Evolutionary conservation across 495 filamentous ascomycete genomes (phyloP).

Genomic region (Sordaria brevicollis): DNA sequence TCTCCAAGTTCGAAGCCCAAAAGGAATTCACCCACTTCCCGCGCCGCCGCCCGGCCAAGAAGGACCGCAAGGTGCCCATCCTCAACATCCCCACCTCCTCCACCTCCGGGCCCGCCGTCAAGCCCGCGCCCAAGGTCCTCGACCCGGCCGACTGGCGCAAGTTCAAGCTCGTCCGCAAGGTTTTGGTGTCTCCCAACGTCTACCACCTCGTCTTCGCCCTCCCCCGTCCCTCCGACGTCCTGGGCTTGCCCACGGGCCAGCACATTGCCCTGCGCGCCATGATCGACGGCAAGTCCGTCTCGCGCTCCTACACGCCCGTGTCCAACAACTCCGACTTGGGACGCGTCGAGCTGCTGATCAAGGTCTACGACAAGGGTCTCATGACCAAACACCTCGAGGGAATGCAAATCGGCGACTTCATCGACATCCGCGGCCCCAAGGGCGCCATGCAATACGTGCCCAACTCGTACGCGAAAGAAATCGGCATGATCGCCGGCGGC

Average conservation of each 20-base stretch:
- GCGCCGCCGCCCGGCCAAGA: background rate
- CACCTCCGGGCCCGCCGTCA: constrained; percentile 18
- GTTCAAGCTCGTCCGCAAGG: constrained; percentile 36
- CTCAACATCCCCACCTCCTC: constrained; percentile 14
- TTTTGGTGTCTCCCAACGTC: constrained; percentile 33
- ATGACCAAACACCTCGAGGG: constrained; percentile 37
- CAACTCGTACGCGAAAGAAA: constrained; percentile 9
- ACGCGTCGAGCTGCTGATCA: constrained; percentile 36
- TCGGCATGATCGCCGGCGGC: constrained; percentile 44
- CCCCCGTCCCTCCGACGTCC: constrained; percentile 25
- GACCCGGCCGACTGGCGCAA: constrained; percentile 34
- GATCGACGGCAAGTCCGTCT: constrained; percentile 32
- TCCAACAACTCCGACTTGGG: constrained; percentile 43
- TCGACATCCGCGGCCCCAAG: constrained; percentile 40
- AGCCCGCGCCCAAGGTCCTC: constrained; percentile 20
- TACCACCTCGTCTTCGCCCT: constrained; percentile 40
- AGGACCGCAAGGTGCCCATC: background rate
- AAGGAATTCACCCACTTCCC: constrained; percentile 10
- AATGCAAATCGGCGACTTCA: constrained; percentile 31
- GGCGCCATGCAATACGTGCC: constrained; percentile 33
- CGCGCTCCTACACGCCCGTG: constrained; percentile 41
- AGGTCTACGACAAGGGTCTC: constrained; percentile 38
- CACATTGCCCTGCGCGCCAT: constrained; percentile 40
- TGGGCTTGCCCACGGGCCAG: constrained; percentile 44
- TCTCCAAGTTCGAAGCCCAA: constrained; percentile 9